Percentiles rank a stretch among this genome's conserved stretches.
These are phyloP conservation scores for Didymella pinodella DNA, from an alignment of 2,329 filamentous ascomycete genomes.

Conservation along the genomic window DNA sequence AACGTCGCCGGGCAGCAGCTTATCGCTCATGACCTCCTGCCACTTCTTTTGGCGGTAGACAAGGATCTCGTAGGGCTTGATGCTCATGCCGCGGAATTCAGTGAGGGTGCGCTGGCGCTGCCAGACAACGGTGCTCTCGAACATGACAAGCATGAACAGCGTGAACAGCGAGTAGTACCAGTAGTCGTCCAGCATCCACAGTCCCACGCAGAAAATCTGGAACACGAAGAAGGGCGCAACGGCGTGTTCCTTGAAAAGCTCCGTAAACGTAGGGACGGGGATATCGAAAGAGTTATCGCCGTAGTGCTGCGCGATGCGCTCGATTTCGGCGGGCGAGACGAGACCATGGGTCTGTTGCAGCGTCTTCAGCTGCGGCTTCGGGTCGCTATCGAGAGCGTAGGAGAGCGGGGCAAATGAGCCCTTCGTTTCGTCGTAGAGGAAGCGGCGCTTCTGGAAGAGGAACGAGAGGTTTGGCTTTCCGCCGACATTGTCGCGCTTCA, in stretches of 20 bases:
- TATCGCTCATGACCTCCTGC: conserved; percentile 88
- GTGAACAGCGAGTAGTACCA: conserved; percentile 99
- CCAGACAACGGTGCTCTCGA: conserved; percentile 99
- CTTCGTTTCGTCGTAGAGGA: conserved; percentile 77
- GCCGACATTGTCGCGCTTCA: conserved; percentile 78
- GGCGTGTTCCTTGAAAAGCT: conserved; percentile 97
- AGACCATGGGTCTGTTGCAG: conserved; percentile 87
- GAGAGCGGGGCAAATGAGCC: conserved; percentile 81
- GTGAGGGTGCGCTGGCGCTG: conserved; percentile 94
- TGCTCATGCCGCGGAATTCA: conserved; percentile 99
- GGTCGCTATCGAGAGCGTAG: conserved; percentile 85
- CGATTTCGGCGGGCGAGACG: conserved; percentile 74
- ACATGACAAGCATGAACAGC: conserved; percentile 95
- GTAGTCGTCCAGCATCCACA: conserved; percentile 99
- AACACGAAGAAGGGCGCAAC: conserved; percentile 99
- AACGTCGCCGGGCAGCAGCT: conserved; percentile 89
- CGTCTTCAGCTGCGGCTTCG: conserved; percentile 76
- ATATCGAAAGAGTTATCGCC: conserved; percentile 97
- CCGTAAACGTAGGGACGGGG: conserved; percentile 91
- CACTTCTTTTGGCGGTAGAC: conserved; percentile 88
- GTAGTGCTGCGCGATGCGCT: conserved; percentile 88
- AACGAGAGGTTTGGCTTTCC: conserved; percentile 84
- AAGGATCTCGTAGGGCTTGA: conserved; percentile 96
- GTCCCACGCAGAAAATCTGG: conserved; percentile 96
- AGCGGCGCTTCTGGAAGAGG: conserved; percentile 96